Percentiles rank a stretch among this genome's conserved stretches.
Evolutionary conservation across 805 yeast species (phyloP).

Genomic region (Kazachstania bromeliacearum): DNA sequence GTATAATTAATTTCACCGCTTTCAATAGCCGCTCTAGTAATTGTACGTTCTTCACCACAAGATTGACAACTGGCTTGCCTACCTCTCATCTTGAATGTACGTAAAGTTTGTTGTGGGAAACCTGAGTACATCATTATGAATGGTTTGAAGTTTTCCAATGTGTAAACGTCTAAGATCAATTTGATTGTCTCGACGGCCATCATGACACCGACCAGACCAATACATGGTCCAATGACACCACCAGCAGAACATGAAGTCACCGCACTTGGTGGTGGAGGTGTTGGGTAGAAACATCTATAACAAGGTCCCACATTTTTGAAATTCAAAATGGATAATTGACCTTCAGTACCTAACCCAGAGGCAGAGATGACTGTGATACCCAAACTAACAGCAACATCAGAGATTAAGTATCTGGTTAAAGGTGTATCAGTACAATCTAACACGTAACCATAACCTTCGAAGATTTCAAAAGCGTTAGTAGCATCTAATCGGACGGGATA

Average conservation of each 20-base stretch:
- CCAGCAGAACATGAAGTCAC: slow-evolving; percentile 86
- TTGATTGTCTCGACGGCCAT: slow-evolving; percentile 87
- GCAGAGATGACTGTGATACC: slow-evolving; percentile 78
- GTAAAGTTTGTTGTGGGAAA: slow-evolving; percentile 52
- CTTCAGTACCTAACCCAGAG: slow-evolving; percentile 84
- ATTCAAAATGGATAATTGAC: slow-evolving; percentile 75
- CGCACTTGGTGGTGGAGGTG: slow-evolving; percentile 76
- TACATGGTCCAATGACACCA: slow-evolving; percentile 93
- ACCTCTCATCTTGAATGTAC: slow-evolving; percentile 74
- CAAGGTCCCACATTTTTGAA: slow-evolving; percentile 70
- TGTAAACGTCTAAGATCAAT: slow-evolving; percentile 50
- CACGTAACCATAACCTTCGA: slow-evolving; percentile 60
- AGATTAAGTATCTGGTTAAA: slow-evolving; percentile 71
- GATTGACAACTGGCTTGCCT: slow-evolving; percentile 49
- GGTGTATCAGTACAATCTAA: slow-evolving; percentile 96
- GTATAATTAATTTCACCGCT: slow-evolving; percentile 49
- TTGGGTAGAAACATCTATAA: slow-evolving; percentile 86
- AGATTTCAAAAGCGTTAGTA: slow-evolving; percentile 52
- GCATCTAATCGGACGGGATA: slow-evolving; percentile 44
- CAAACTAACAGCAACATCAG: slow-evolving; percentile 67
- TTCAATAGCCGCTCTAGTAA: slow-evolving; percentile 40
- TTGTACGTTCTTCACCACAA: slow-evolving; percentile 48
- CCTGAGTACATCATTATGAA: slow-evolving; percentile 62
- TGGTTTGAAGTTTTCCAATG: slow-evolving; percentile 48
- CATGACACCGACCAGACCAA: slow-evolving; percentile 79